phyloP scores from a whole-genome alignment of 352 stramenopile genomes.

The Pythium grandisporangium region DNA sequence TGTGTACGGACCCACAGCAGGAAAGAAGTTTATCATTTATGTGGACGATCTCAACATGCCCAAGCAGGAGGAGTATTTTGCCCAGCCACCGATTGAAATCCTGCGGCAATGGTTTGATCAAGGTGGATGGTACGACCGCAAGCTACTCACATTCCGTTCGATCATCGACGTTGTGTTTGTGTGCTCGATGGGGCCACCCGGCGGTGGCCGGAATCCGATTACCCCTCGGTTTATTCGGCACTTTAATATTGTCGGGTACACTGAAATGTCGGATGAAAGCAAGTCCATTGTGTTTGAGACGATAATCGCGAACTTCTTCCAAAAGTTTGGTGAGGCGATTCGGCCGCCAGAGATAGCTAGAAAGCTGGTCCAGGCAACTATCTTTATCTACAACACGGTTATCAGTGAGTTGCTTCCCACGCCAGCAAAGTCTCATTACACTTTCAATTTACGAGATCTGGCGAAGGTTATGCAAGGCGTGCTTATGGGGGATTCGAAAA shows the following conservation, averaged over 20 bases:
- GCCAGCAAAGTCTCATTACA: constrained; percentile 81
- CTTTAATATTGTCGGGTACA: constrained; percentile 84
- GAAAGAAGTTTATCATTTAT: constrained; percentile 91
- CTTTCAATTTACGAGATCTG: constrained; percentile 85
- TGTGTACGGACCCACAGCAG: constrained; percentile 86
- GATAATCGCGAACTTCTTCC: constrained; percentile 67
- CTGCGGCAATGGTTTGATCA: constrained; percentile 93
- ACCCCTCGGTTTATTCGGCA: constrained; percentile 70
- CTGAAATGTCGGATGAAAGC: constrained; percentile 75
- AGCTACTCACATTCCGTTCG: constrained; percentile 84
- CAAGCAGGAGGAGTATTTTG: constrained; percentile 90
- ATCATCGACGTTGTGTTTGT: constrained; percentile 89
- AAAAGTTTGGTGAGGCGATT: constrained; percentile 63
- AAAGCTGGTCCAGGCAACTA: constrained; percentile 61
- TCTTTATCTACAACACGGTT: constrained; percentile 81
- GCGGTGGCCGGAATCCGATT: constrained; percentile 72
- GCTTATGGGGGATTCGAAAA: constrained; percentile 73
- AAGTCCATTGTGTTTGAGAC: constrained; percentile 80
- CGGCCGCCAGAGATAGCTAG: constrained; percentile 33
- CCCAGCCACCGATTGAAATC: constrained; percentile 93
- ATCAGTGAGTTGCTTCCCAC: constrained; percentile 74
- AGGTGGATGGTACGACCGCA: constrained; percentile 92
- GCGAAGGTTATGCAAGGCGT: constrained; percentile 84
- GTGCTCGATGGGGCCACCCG: constrained; percentile 74
- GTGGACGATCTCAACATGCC: constrained; percentile 96